phyloP scores from a whole-genome alignment of 192 early-diverging fungal genomes.

The Podila epigama region DNA sequence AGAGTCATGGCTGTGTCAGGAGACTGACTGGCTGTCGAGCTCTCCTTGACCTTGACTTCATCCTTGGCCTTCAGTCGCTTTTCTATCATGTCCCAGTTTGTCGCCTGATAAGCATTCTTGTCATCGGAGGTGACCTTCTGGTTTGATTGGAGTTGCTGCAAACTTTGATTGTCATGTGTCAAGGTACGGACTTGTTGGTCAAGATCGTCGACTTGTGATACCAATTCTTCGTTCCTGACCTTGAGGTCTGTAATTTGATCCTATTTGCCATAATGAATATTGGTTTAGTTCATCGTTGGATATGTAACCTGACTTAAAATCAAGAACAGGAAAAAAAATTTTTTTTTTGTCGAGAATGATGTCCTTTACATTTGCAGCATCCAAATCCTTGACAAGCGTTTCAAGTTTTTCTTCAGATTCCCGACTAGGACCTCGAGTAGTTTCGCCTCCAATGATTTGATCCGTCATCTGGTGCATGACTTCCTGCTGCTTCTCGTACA shows the following conservation, averaged over 20 bases:
- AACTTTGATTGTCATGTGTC: too few relatives aligned
- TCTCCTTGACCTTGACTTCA: background rate
- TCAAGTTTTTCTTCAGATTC: background rate
- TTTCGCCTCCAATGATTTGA: conserved; percentile 24
- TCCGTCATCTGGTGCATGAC: conserved; percentile 44
- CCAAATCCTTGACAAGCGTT: background rate
- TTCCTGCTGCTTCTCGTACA: conserved; percentile 35
- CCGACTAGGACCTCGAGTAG: background rate
- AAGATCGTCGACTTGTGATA: background rate
- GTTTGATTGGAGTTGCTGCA: too few relatives aligned
- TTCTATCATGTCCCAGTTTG: conserved; percentile 18
- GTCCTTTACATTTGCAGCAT: background rate
- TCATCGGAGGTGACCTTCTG: background rate
- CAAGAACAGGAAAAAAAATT: background rate
- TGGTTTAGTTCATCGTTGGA: background rate
- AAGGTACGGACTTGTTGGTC: background rate
- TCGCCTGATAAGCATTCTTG: background rate
- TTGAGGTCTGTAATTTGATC: background rate
- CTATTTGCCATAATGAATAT: background rate
- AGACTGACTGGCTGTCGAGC: background rate
- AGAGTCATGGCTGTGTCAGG: background rate
- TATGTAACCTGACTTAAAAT: too few relatives aligned
- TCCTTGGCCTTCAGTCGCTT: background rate
- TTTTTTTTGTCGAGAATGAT: too few relatives aligned
- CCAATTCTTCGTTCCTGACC: background rate